These are phyloP conservation scores for Pisolithus tinctorius DNA, from an alignment of 768 basidiomycete species.

Conservation along the genomic window DNA sequence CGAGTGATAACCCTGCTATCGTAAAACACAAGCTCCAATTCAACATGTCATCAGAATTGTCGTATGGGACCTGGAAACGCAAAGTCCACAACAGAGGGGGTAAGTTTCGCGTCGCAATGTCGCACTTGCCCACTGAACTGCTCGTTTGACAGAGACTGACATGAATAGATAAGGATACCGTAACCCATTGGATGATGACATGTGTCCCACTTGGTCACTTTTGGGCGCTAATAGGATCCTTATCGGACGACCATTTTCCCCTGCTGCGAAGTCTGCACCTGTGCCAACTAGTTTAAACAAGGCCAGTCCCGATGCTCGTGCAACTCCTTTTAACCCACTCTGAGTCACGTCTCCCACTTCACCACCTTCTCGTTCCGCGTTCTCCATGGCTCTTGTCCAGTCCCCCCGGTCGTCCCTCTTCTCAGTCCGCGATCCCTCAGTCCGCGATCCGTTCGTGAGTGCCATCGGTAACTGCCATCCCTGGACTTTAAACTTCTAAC, in stretches of 20 bases:
- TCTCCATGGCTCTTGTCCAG: not conserved
- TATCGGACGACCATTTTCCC: not conserved
- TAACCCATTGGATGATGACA: slow-evolving; percentile 6
- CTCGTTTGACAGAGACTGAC: slow-evolving; percentile 1
- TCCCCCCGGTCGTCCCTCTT: not conserved
- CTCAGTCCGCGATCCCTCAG: not conserved
- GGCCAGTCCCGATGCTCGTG: not conserved
- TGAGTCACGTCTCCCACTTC: not conserved
- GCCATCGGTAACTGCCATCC: not conserved
- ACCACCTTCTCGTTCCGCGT: not conserved
- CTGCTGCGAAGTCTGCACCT: not conserved
- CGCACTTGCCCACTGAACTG: not conserved
- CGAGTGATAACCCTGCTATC: too few relatives aligned
- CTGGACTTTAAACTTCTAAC: not conserved
- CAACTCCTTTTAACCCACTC: slow-evolving; percentile 11
- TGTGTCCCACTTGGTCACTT: not conserved
- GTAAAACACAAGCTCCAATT: too few relatives aligned
- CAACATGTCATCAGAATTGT: too few relatives aligned
- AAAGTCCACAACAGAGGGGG: not conserved
- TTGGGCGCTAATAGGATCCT: not conserved
- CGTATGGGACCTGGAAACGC: not conserved
- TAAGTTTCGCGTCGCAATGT: not conserved
- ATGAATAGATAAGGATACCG: slow-evolving; percentile 14
- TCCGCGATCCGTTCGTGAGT: slow-evolving; percentile 12
- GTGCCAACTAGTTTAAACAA: not conserved